Evolutionary conservation across 75 land plant species (phyloP), one percentile per base, ranked within the genome.

Genomic region (Picea sitchensis): DNA sequence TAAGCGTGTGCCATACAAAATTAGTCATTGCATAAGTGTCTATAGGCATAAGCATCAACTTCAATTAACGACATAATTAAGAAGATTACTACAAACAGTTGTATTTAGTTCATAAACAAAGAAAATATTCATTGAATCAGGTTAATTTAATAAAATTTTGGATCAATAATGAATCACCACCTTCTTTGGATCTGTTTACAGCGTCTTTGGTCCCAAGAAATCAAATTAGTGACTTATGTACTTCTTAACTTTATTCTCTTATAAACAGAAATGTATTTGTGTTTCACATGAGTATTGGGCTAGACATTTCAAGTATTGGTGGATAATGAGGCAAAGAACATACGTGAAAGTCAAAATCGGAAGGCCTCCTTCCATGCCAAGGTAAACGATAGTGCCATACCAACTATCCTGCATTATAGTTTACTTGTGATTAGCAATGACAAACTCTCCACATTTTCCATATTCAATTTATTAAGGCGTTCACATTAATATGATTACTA

Each of bases 331-430:
- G 44, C 21, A 47, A 56, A 56, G 61, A 65, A 51, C 91, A n/a
- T 93, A 96, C 99, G 98, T 96, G 92, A 96, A 86, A 12, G 92
- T 91, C 47, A 96, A 61, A 30, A 96, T 90, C 5, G 99, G 99
- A 80, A 91, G 82, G 41, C 83, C 92, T 60, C 81, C 84, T 79
- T 92, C 87, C 41, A 80, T 84, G 26, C 98, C 99, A 84, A 96
- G 77, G 77, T 85, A 91, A 38, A 88, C n/a, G 26, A 96, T 81
- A 61, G 88, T 93, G 56, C 86, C 89, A 80, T 96, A 96, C 98
- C 99, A 96, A 7, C 86, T 81, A 15, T 64, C 85, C 99, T 96
- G 91, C 83, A 88, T 58, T 51, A 77, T 61, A 41, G 36, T 14
- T 5, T 14, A 79, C 14, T 21, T 32, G 44, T 4, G n/a, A 47